Conservation (phyloP, 2,329 filamentous ascomycete genomes). For the Pestalotiopsis sp. region DNA sequence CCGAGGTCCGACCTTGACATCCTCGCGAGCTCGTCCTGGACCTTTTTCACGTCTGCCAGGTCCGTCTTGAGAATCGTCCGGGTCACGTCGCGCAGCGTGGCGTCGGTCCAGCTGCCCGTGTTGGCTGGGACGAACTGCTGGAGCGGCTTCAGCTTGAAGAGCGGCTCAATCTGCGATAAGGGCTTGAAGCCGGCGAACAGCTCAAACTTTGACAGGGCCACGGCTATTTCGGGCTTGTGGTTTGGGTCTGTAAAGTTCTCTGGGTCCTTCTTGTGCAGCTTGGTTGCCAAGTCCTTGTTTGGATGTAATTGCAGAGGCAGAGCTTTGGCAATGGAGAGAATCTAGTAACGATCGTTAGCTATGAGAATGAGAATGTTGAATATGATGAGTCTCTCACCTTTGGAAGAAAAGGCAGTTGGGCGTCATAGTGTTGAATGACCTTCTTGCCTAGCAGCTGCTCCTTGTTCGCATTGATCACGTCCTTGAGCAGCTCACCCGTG, state of each 20-base stretch:
- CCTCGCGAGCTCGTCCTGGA: conserved; percentile 53
- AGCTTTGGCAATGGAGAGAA: conserved; percentile 75
- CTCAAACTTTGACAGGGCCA: conserved; percentile 73
- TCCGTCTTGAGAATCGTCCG: conserved; percentile 56
- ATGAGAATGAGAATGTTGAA: no score
- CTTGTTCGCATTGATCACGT: conserved; percentile 64
- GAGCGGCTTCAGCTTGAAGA: conserved; percentile 61
- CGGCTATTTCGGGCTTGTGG: conserved; percentile 80
- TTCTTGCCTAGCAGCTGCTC: conserved; percentile 65
- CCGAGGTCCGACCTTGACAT: conserved; percentile 51
- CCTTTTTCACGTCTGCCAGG: conserved; percentile 52
- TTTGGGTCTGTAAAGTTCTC: conserved; percentile 71
- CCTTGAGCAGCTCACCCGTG: conserved; percentile 65
- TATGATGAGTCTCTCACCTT: conserved; percentile 42
- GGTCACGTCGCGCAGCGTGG: conserved; percentile 59
- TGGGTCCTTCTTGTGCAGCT: conserved; percentile 67
- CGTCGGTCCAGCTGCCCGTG: conserved; percentile 54
- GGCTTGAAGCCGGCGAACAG: conserved; percentile 78
- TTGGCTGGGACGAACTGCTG: conserved; percentile 52
- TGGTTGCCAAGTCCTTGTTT: conserved; percentile 66
- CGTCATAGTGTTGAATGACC: conserved; percentile 62
- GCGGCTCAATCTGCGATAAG: conserved; percentile 56
- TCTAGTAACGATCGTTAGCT: conserved; percentile 47
- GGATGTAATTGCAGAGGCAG: conserved; percentile 77
- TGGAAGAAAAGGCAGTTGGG: conserved; percentile 71